Evolutionary conservation across 805 yeast species (phyloP).

Genomic region (Dipodascopsis tothii): DNA sequence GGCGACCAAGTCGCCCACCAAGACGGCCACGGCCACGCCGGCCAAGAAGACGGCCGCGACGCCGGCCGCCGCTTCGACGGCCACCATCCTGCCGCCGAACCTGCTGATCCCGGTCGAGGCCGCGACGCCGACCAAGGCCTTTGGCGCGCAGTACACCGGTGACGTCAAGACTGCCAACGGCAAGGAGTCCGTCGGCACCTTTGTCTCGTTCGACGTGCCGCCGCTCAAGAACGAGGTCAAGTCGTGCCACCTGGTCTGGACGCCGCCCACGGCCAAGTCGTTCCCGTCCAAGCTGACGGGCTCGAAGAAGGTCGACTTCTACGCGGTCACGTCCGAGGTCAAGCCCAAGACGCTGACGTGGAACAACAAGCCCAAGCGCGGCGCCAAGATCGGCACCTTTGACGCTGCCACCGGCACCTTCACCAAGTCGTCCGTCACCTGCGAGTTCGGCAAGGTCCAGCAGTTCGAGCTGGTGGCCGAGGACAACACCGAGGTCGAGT

Average conservation of each 20-base stretch:
- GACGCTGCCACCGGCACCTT: slow-evolving; percentile 16
- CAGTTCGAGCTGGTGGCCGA: slow-evolving; percentile 17
- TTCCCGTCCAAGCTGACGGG: slow-evolving; percentile 17
- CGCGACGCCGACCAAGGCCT: slow-evolving; percentile 8
- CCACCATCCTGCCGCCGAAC: slow-evolving; percentile 17
- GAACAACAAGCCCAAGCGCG: slow-evolving; percentile 13
- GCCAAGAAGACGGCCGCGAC: slow-evolving; percentile 3
- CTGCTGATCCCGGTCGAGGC: slow-evolving; percentile 16
- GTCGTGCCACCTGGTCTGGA: slow-evolving; percentile 19
- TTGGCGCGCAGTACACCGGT: slow-evolving; percentile 18
- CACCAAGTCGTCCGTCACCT: slow-evolving; percentile 9
- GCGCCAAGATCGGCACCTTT: slow-evolving; percentile 9
- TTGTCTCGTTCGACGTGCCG: slow-evolving; percentile 19
- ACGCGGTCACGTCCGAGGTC: slow-evolving; percentile 3
- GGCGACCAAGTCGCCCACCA: not conserved
- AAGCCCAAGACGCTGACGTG: slow-evolving; percentile 12
- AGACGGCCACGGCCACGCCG: slow-evolving; percentile 1
- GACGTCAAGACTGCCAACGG: not conserved
- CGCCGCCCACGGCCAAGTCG: slow-evolving; percentile 14
- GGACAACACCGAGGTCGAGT: slow-evolving; percentile 5
- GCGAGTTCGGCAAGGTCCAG: slow-evolving; percentile 18
- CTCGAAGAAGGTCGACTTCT: slow-evolving; percentile 12
- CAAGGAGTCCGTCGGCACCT: slow-evolving; percentile 4
- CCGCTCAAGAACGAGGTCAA: slow-evolving; percentile 3
- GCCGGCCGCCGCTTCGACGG: slow-evolving; percentile 13